These are phyloP conservation scores for Metroxylon sagu DNA, from an alignment of 176 grass and related monocot genomes.

Conservation along the genomic window DNA sequence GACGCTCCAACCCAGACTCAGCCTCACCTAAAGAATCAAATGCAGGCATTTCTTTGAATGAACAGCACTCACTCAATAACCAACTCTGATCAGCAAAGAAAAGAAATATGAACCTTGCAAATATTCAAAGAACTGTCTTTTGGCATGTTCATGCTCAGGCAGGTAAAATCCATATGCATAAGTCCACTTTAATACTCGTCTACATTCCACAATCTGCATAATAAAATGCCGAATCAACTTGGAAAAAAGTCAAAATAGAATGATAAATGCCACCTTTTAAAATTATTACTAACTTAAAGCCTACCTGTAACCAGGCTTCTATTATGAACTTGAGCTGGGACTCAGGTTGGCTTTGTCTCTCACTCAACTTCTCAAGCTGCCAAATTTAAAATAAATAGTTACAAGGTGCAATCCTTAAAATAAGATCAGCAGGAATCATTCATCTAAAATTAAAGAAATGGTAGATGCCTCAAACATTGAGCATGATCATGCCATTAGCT, in stretches of 20 bases:
- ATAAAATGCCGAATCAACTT: conserved; percentile 17
- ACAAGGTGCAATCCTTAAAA: no score
- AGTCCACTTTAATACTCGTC: conserved; percentile 45
- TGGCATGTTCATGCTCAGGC: conserved; percentile 29
- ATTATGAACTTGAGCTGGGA: conserved; percentile 24
- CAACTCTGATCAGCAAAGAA: no score
- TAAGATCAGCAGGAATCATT: no score
- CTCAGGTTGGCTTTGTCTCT: conserved; percentile 94
- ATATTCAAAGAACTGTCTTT: conserved; percentile 97
- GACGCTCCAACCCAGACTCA: conserved; percentile 8
- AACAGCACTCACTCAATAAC: conserved; percentile 6
- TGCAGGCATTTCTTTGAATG: neutral
- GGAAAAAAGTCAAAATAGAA: neutral
- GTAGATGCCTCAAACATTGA: no score
- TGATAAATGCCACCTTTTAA: neutral
- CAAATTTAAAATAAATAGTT: neutral
- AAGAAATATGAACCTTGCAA: conserved; percentile 68
- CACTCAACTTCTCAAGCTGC: conserved; percentile 96
- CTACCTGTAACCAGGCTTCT: conserved; percentile 47
- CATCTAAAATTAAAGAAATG: no score
- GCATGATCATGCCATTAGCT: no score
- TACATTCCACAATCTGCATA: conserved; percentile 11
- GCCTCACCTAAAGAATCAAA: conserved; percentile 22
- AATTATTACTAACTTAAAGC: neutral
- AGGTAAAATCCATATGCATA: conserved; percentile 33